Conservation (phyloP, 208 protist genomes). For the Wallacemonas sp. region DNA sequence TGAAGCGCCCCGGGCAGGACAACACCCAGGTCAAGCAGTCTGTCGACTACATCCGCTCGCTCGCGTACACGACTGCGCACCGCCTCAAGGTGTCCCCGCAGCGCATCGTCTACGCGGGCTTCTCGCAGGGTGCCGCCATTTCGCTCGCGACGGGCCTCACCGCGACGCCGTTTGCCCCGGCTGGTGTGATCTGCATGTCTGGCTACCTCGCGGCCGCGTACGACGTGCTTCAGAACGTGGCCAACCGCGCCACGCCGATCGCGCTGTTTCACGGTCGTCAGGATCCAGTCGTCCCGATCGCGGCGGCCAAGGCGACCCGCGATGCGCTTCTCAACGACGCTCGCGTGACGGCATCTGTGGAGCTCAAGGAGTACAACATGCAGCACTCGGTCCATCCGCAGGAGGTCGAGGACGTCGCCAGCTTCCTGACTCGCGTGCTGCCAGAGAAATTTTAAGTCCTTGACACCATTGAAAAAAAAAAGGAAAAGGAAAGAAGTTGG, state of each 20-base stretch:
- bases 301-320: conserved; percentile 46
- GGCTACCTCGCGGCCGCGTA: conserved; percentile 69
- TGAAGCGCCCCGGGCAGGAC: conserved; percentile 43
- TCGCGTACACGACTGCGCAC: conserved; percentile 49
- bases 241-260: conserved; percentile 39
- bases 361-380: conserved; percentile 82
- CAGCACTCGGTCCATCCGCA: conserved; percentile 64
- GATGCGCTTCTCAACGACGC: conserved; percentile 44
- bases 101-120: conserved; percentile 91
- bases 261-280: conserved; percentile 79
- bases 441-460: conserved; percentile 25
- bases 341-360: conserved; percentile 30
- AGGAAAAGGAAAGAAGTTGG: not conserved
- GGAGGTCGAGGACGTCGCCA: conserved; percentile 72
- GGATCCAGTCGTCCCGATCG: conserved; percentile 78
- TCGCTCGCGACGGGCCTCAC: conserved; percentile 72
- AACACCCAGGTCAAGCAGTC: conserved; percentile 49
- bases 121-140: conserved; percentile 90
- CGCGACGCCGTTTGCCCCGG: conserved; percentile 52
- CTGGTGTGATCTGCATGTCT: conserved; percentile 72
- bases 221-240: conserved; percentile 47
- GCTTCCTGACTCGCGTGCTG: conserved; percentile 59
- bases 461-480: not conserved
- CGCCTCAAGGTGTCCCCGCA: conserved; percentile 58
- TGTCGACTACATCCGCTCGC: conserved; percentile 66